Evolutionary conservation across 345 rosid genomes (phyloP).

Genomic region (Brassica carinata): DNA sequence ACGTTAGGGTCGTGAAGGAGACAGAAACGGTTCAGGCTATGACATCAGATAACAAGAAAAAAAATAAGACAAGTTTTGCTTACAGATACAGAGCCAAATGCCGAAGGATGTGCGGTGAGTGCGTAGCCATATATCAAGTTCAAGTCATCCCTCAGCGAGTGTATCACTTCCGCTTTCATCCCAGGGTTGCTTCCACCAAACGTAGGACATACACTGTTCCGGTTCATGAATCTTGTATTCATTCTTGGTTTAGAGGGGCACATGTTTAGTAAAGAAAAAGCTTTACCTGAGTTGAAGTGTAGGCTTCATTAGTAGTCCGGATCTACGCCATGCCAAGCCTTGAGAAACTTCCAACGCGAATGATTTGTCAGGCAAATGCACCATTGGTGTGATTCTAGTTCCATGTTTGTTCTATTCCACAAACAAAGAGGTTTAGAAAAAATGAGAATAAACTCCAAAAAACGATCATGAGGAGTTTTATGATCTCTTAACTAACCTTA

Average conservation of each 20-base stretch:
- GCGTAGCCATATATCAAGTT: conserved; percentile 78
- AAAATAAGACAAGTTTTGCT: conserved; percentile 21
- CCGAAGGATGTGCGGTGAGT: conserved; percentile 61
- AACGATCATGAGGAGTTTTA: background rate
- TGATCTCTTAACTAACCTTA: conserved; percentile 53
- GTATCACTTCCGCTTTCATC: conserved; percentile 68
- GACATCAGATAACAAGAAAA: background rate
- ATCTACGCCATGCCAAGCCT: conserved; percentile 87
- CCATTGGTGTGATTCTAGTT: conserved; percentile 76
- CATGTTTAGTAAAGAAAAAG: background rate
- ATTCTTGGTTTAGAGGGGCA: background rate
- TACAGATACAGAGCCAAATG: conserved; percentile 79
- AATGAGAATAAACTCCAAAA: background rate
- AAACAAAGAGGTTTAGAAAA: background rate
- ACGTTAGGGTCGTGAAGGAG: background rate
- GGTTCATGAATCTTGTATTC: background rate
- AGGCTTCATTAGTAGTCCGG: conserved; percentile 86
- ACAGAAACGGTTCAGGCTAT: background rate
- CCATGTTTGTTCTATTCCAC: conserved; percentile 40
- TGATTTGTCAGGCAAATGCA: conserved; percentile 92
- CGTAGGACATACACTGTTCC: conserved; percentile 73
- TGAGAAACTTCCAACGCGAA: conserved; percentile 68
- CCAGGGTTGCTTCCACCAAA: conserved; percentile 96
- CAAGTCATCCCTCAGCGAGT: conserved; percentile 72
- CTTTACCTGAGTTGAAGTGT: conserved; percentile 73